A percentile compares a stretch with the other conserved stretches of the same genome.
These are phyloP conservation scores for Mucor circinelloides DNA, from an alignment of 371 early-diverging fungal genomes.

Conservation along the genomic window DNA sequence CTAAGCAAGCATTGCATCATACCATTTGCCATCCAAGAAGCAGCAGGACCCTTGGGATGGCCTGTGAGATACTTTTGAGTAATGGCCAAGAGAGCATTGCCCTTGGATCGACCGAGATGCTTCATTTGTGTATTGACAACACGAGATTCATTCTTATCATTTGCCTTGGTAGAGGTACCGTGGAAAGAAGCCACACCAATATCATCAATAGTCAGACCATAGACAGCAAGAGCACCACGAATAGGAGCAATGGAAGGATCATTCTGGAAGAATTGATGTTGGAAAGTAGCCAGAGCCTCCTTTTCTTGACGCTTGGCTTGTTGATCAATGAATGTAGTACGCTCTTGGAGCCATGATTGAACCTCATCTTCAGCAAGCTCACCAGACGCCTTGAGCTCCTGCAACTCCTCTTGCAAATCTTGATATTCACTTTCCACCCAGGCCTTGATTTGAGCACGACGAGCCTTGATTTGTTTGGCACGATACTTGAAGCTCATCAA, in stretches of 20 bases:
- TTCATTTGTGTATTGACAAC: slow-evolving; percentile 87
- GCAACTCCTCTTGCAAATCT: slow-evolving; percentile 71
- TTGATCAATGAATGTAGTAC: slow-evolving; percentile 82
- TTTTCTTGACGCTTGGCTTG: slow-evolving; percentile 87
- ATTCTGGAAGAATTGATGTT: slow-evolving; percentile 85
- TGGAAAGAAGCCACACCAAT: slow-evolving; percentile 98
- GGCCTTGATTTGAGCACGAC: slow-evolving; percentile 80
- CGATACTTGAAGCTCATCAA: slow-evolving; percentile 91
- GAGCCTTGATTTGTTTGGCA: slow-evolving; percentile 78
- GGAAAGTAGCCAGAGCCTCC: slow-evolving; percentile 82
- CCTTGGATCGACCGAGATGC: slow-evolving; percentile 89
- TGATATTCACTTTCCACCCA: slow-evolving; percentile 91
- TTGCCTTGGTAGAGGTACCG: slow-evolving; percentile 96
- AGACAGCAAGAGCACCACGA: slow-evolving; percentile 90
- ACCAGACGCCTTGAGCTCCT: slow-evolving; percentile 66
- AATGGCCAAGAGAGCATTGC: slow-evolving; percentile 81
- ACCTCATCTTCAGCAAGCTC: slow-evolving; percentile 69
- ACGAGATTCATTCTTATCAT: slow-evolving; percentile 95
- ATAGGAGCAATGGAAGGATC: slow-evolving; percentile 88
- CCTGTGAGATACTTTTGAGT: slow-evolving; percentile 97
- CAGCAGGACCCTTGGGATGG: slow-evolving; percentile 97
- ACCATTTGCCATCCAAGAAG: slow-evolving; percentile 97
- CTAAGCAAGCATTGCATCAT: slow-evolving; percentile 86
- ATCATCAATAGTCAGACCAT: slow-evolving; percentile 91
- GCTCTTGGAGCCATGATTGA: slow-evolving; percentile 66